Evolutionary conservation across 2,329 filamentous ascomycete species (phyloP), one percentile per base, ranked within the genome.

Genomic region (Trichoderma koningiopsis): DNA sequence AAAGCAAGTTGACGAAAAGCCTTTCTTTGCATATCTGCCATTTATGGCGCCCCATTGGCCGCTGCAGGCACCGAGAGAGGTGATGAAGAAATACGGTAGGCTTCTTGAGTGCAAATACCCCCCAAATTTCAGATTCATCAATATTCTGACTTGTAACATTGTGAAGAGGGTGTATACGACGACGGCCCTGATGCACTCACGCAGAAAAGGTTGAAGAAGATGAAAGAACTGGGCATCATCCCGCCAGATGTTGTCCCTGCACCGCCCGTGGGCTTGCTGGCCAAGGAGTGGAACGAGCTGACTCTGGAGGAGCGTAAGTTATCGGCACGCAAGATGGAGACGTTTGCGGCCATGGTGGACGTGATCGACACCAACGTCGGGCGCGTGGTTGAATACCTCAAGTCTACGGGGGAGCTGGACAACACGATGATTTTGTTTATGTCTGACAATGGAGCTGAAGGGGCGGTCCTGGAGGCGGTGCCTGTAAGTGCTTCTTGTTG

Each of bases 1-100:
- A 33, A 33, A 33, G 31, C 31, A 33, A 33, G 31, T 7, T 33
- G 31, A 33, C 52, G 52, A 55, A 4, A 71, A 75, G 60, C 84
- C 87, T 0, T 89, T 89, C 79, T 89, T 89, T 73, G 86, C 79
- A 1, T 89, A 88, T 74, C 79, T 87, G 2, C 86, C 87, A 1
- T 90, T 88, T 75, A 87, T 86, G 0, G 88, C 87, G 0, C 87
- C 87, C 2, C 87, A 89, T 72, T 90, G 87, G 87, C 88, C 87
- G 2, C 77, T 90, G 6, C 88, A 89, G 31, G 31, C 31, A 33
- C 6, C 31, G 31, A 33, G 31, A 5, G 31, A 33, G 31, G 31
- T 33, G 31, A 33, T 33, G 31, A 33, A 33, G 10, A 33, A 33
- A 33, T 33, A 33, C 31, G 31, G 31, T 33, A 33, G 31, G 31